Percentiles rank a stretch among this genome's conserved stretches.
phyloP scores from a whole-genome alignment of 2,329 filamentous ascomycete genomes.

The Meredithiella fracta region DNA sequence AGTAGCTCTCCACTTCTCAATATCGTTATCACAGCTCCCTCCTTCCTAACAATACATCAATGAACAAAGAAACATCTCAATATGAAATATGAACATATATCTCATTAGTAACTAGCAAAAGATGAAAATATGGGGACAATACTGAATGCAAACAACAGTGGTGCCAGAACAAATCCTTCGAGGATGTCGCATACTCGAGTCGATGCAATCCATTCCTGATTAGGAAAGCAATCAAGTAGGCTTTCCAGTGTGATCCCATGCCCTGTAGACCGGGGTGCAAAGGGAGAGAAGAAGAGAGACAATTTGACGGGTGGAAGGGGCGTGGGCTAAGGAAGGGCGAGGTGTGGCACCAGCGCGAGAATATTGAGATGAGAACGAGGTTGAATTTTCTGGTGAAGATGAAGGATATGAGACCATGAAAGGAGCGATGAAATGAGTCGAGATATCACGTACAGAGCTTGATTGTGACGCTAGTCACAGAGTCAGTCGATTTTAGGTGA shows the following conservation, averaged over 20 bases:
- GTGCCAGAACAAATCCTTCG: too few species aligned
- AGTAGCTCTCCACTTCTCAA: too few species aligned
- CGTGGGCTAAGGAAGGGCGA: neutral
- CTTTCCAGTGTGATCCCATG: conserved; percentile 1
- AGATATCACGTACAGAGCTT: too few species aligned
- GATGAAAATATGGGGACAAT: neutral
- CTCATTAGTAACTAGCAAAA: neutral
- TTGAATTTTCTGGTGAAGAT: neutral
- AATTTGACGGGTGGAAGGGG: neutral
- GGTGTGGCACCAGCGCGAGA: neutral
- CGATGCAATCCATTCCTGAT: neutral
- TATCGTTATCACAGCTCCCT: too few species aligned
- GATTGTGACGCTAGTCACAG: too few species aligned
- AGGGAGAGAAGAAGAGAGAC: neutral
- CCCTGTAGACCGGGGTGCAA: neutral
- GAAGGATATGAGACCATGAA: too few species aligned
- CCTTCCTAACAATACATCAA: too few species aligned
- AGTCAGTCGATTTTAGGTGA: too few species aligned
- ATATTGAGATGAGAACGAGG: neutral
- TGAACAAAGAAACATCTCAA: too few species aligned
- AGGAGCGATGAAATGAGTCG: too few species aligned
- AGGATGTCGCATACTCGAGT: too few species aligned
- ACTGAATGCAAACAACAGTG: neutral
- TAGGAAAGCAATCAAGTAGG: conserved; percentile 2
- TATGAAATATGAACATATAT: too few species aligned